A percentile compares a stretch with the other conserved stretches of the same genome.
Evolutionary conservation across 75 land plant genomes (phyloP).

Genomic region (Adiantum capillusveneris): DNA sequence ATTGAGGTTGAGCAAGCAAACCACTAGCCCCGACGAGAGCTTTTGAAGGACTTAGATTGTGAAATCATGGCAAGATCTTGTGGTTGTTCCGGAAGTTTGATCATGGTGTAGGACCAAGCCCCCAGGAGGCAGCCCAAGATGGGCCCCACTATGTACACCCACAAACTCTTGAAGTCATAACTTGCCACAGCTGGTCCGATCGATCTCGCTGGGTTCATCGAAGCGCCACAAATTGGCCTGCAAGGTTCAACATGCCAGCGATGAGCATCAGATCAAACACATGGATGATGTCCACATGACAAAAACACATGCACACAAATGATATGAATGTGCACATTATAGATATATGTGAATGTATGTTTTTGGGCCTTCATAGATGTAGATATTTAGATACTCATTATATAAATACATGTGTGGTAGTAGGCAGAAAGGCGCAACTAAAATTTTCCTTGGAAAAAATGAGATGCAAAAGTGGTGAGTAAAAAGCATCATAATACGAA

Average conservation of each 20-base stretch:
- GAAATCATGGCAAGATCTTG: slow-evolving; percentile 1
- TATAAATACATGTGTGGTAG: too few relatives aligned
- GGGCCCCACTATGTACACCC: slow-evolving; percentile 66
- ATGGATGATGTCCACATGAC: too few relatives aligned
- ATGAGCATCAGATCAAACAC: not conserved
- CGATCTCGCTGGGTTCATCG: slow-evolving; percentile 71
- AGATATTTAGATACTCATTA: too few relatives aligned
- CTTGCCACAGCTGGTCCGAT: slow-evolving; percentile 63
- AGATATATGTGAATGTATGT: too few relatives aligned
- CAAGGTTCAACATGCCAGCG: not conserved
- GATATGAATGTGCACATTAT: too few relatives aligned
- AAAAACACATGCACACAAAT: too few relatives aligned
- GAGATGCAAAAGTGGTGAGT: too few relatives aligned
- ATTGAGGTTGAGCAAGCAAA: too few relatives aligned
- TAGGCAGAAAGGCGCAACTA: too few relatives aligned
- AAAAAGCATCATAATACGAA: too few relatives aligned
- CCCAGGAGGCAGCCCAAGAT: slow-evolving; percentile 41
- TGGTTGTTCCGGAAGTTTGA: slow-evolving; percentile 56
- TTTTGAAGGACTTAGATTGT: not conserved
- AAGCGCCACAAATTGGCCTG: slow-evolving; percentile 64
- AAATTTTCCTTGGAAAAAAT: too few relatives aligned
- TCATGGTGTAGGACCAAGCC: slow-evolving; percentile 63
- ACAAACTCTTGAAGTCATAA: slow-evolving; percentile 30
- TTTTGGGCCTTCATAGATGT: too few relatives aligned
- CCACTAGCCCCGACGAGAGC: not conserved